phyloP scores from a whole-genome alignment of 2,329 filamentous ascomycete species.

The Nigrospora osmanthi region DNA sequence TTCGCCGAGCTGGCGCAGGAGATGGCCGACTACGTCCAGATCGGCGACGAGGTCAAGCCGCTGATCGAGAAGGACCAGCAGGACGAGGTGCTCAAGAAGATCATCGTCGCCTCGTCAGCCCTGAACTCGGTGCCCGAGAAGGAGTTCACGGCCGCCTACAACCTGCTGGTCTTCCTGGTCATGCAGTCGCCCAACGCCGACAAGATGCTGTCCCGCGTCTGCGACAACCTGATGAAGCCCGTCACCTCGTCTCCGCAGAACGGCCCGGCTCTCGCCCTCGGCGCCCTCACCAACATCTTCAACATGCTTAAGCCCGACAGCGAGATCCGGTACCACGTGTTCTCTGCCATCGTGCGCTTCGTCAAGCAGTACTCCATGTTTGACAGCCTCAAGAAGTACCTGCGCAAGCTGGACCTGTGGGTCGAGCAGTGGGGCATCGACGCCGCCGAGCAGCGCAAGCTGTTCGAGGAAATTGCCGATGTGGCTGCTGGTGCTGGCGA shows the following conservation, averaged over 20 bases:
- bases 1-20: slow-evolving; percentile 92
- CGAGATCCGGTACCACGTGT: slow-evolving; percentile 80
- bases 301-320: slow-evolving; percentile 77
- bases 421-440: slow-evolving; percentile 75
- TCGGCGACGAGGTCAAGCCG: slow-evolving; percentile 68
- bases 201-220: slow-evolving; percentile 81
- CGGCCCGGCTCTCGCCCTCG: slow-evolving; percentile 78
- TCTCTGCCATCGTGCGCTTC: slow-evolving; percentile 80
- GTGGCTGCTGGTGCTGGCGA: slow-evolving; percentile 73
- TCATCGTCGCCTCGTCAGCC: slow-evolving; percentile 69
- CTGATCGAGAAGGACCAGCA: slow-evolving; percentile 68
- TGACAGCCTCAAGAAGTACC: slow-evolving; percentile 74
- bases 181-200: slow-evolving; percentile 78
- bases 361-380: slow-evolving; percentile 70
- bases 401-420: slow-evolving; percentile 79
- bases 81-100: slow-evolving; percentile 82
- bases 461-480: slow-evolving; percentile 78
- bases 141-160: slow-evolving; percentile 94
- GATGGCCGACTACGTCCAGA: slow-evolving; percentile 89
- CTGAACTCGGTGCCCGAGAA: slow-evolving; percentile 88
- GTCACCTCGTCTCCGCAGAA: slow-evolving; percentile 80
- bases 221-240: slow-evolving; percentile 81
- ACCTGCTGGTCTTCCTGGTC: slow-evolving; percentile 90
- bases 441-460: slow-evolving; percentile 73
- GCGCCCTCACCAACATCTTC: slow-evolving; percentile 90